Evolutionary conservation across 2,329 filamentous ascomycete species (phyloP).

Genomic region (Dactylonectria macrodidyma): DNA sequence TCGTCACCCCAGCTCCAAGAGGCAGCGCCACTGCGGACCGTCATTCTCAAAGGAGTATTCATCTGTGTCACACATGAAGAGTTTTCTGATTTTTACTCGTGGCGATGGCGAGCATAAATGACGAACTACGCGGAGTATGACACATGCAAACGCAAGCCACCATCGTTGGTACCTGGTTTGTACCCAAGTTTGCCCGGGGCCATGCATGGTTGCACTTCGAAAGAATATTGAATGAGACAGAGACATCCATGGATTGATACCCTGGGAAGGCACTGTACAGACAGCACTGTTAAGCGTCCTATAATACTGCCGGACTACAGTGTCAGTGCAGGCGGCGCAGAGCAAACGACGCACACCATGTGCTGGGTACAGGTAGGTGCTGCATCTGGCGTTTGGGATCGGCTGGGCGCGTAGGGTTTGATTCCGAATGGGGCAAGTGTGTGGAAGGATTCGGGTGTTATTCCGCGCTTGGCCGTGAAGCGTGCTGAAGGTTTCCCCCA

Average conservation of each 20-base stretch:
- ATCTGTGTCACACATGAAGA: conserved; percentile 30
- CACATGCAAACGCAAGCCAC: conserved; percentile 14
- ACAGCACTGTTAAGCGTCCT: background rate
- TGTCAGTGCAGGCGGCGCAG: background rate
- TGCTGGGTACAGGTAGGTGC: conserved; percentile 6
- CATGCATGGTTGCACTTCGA: background rate
- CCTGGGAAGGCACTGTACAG: conserved; percentile 6
- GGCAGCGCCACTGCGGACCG: conserved; percentile 28
- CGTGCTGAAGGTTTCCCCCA: conserved; percentile 24
- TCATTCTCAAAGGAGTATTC: conserved; percentile 21
- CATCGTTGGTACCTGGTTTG: conserved; percentile 16
- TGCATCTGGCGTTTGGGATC: conserved; percentile 29
- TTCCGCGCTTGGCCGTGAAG: conserved; percentile 27
- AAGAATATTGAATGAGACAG: conserved; percentile 5
- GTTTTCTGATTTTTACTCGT: conserved; percentile 15
- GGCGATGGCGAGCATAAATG: background rate
- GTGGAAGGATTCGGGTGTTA: conserved; percentile 26
- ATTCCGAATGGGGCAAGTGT: conserved; percentile 39
- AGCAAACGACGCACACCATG: background rate
- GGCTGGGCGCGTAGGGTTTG: conserved; percentile 19
- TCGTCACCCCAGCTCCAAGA: conserved; percentile 31
- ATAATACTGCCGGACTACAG: conserved; percentile 5
- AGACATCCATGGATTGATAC: conserved; percentile 22
- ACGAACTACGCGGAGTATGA: conserved; percentile 3
- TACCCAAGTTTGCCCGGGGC: conserved; percentile 14